Percentiles rank a stretch among this genome's conserved stretches.
These are phyloP conservation scores for Apiotrichum akiyoshidainum DNA, from an alignment of 1,284 basidiomycete species.

Conservation along the genomic window DNA sequence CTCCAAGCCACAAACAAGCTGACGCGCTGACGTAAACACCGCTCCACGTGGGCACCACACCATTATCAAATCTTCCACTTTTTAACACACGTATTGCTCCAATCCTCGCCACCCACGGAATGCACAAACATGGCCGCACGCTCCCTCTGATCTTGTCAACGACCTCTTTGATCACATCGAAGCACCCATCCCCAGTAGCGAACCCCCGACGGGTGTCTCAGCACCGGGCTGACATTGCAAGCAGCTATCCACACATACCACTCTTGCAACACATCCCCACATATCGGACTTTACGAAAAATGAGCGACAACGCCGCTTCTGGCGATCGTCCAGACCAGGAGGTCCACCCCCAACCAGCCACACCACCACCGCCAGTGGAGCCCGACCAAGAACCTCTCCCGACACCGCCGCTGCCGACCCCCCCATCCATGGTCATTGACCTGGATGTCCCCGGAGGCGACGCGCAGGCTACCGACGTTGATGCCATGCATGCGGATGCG, in stretches of 20 bases:
- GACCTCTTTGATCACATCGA: background rate
- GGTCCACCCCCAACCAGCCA: constrained; percentile 27
- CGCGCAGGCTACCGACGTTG: background rate
- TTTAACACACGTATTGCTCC: too few species aligned
- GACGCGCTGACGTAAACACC: too few species aligned
- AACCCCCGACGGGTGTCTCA: background rate
- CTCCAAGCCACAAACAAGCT: too few species aligned
- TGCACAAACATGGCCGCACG: too few species aligned
- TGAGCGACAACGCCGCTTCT: constrained; percentile 37
- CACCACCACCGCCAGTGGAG: background rate
- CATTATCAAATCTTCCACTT: too few species aligned
- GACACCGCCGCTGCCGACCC: background rate
- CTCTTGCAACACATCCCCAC: background rate
- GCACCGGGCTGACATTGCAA: background rate
- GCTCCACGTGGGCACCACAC: too few species aligned
- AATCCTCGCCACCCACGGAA: too few species aligned
- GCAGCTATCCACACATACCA: constrained; percentile 22
- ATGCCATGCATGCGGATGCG: background rate
- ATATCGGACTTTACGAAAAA: constrained; percentile 30
- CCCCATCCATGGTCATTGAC: background rate
- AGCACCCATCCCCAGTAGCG: background rate
- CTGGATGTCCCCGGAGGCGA: too few species aligned
- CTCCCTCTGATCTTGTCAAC: too few species aligned
- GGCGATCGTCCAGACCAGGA: constrained; percentile 20
- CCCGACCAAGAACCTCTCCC: background rate